phyloP scores from a whole-genome alignment of 345 rosid species.

The Moricandia moricandioides region DNA sequence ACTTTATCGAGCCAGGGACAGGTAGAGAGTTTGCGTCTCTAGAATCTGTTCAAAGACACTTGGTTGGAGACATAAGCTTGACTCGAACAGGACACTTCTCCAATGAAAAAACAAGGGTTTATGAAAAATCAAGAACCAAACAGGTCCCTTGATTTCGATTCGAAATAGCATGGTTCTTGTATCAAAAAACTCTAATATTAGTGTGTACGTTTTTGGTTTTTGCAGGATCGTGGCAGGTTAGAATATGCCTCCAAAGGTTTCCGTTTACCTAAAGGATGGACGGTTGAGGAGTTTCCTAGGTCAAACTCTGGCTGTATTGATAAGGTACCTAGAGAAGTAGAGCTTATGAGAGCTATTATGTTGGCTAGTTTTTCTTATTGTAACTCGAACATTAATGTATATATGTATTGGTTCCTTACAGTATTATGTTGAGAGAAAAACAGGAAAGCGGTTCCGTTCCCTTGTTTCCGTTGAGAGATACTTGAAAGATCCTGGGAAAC shows the following conservation, averaged over 20 bases:
- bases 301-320: constrained; percentile 19
- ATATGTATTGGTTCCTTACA: constrained; percentile 27
- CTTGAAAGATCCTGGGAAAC: constrained; percentile 29
- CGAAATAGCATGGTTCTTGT: not conserved
- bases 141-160: constrained; percentile 14
- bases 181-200: not conserved
- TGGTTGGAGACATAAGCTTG: constrained; percentile 12
- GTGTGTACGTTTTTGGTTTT: not conserved
- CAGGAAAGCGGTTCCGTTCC: constrained; percentile 53
- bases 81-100: not conserved
- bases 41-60: constrained; percentile 27
- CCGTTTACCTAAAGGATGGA: constrained; percentile 53
- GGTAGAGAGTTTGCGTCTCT: constrained; percentile 29
- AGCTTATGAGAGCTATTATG: constrained; percentile 1
- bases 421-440: constrained; percentile 51
- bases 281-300: constrained; percentile 38
- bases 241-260: constrained; percentile 28
- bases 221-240: not conserved
- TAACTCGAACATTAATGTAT: not conserved
- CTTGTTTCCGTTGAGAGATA: constrained; percentile 46
- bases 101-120: not conserved
- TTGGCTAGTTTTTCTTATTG: not conserved
- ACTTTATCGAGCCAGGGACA: constrained; percentile 23
- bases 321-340: constrained; percentile 29
- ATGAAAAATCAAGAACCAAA: constrained; percentile 11